Base-by-base conservation (phyloP, 352 stramenopile species). In the Halophytophthora batemanensis region DNA sequence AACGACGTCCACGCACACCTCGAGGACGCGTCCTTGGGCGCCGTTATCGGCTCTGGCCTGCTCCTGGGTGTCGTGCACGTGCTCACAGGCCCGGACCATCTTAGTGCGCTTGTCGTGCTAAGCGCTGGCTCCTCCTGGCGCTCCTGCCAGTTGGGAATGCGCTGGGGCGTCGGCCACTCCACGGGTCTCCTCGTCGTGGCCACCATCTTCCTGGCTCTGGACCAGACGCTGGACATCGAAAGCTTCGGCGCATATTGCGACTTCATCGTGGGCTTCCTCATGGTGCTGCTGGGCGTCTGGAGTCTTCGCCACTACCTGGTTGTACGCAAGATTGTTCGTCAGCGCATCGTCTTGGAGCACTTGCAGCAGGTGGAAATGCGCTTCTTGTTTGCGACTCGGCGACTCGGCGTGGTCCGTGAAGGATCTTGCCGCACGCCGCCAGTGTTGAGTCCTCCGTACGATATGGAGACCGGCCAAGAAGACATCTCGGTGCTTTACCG, bases 151-250 rank as follows among this genome's bases (percentile, higher is more conserved):
- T 71, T 97, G 2, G 89, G 89, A 12, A 68, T 97, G 17, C 82
- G 85, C 67, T 98, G 90, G 90, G 92, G 92, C 15, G 77, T 90
- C 28, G 90, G 92, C 25, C 90, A 98, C 66, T 92, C 74, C 14
- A 82, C 91, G 19, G 92, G 92, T 1, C 70, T 98, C 21, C 48
- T 98, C 44, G 49, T 90, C 58, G 90, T 93, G 82, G 92, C 67
- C 50, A 63, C 78, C 43, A 82, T 80, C 58, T 96, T 82, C 71
- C 96, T 80, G 72, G 90, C 69, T 10, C 65, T 55, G 22, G 77
- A 65, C 46, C 67, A 64, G 52, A 80, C 59, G 11, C 55, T 76
- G 50, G 59, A 78, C 36, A 62, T 92, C 13, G 48, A 88, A 14
- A 51, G 71, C 2, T 63, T 88, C 22, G 76, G 77, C 23, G 69